These are phyloP conservation scores for Cucumis melo DNA, from an alignment of 306 rosid species.

Conservation along the genomic window DNA sequence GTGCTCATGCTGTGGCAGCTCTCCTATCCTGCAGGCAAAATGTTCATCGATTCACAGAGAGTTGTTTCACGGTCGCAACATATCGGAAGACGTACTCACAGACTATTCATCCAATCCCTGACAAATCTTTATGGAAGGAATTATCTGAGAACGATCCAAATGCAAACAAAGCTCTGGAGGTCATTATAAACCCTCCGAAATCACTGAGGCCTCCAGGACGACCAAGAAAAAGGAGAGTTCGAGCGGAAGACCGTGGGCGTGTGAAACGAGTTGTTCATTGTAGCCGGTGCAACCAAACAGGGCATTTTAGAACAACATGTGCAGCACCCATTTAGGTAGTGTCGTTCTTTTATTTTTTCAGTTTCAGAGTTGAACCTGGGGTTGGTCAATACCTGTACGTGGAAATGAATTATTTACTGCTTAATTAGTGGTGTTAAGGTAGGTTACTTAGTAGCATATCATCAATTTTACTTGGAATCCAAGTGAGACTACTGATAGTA, in stretches of 20 bases:
- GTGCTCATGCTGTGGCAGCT: constrained; percentile 44
- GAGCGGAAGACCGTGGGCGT: constrained; percentile 28
- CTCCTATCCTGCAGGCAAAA: constrained; percentile 40
- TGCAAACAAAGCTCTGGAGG: constrained; percentile 9
- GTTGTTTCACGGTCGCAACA: constrained; percentile 33
- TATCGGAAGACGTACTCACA: constrained; percentile 39
- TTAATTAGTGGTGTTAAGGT: background rate
- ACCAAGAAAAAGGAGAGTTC: constrained; percentile 32
- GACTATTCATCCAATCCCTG: constrained; percentile 47
- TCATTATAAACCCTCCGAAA: constrained; percentile 33
- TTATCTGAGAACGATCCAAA: constrained; percentile 1
- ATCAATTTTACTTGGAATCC: background rate
- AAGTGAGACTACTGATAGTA: background rate
- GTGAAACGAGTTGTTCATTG: constrained; percentile 41
- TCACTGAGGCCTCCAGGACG: constrained; percentile 34
- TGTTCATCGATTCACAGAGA: constrained; percentile 41
- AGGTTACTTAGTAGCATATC: background rate
- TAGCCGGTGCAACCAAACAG: constrained; percentile 45
- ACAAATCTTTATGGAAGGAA: constrained; percentile 34
- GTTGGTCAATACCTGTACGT: background rate
- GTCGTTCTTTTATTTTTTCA: background rate
- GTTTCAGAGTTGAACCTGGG: background rate
- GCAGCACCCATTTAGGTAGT: constrained; percentile 26
- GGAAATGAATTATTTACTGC: constrained; percentile 1
- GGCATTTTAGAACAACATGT: constrained; percentile 45